Evolutionary conservation across 805 yeast genomes (phyloP), one percentile per base, ranked within the genome.

Genomic region (Henningerozyma blattae): DNA sequence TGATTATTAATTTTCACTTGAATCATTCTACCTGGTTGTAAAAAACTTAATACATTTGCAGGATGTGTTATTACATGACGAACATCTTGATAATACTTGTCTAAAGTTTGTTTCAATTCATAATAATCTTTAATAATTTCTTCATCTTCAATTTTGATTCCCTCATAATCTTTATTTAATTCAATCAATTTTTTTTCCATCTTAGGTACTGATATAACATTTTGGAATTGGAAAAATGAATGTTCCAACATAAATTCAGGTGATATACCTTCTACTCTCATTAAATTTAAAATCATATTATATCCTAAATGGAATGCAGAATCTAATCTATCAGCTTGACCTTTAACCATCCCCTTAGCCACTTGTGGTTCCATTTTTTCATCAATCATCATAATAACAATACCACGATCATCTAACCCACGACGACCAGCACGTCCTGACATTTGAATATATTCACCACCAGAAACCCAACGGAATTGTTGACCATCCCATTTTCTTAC

Each of bases 351-450:
- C 2, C 97, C 96, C 55, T 91, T 91, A 15, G 98, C 98, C 28
- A 91, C 95, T 48, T 87, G 93, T 4, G 99, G 98, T 57, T 91
- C 98, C 99, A 91, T 91, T 52, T 91, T 91, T 56, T 91, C 97
- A 56, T 91, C 97, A 56, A 91, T 86, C 99, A 91, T 91, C 91
- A 91, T 83, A 45, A 91, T 91, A 32, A 91, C 99, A 58, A 91
- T 86, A 63, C 99, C 99, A 58, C 98, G 80, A 57, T 91, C 98
- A 69, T 91, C 99, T 47, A 91, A 71, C 53, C 99, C 99, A 70
- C 98, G 83, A 68, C 98, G 87, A 48, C 99, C 99, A 16, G 99
- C 99, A 61, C 99, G 77, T 45, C 99, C 99, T 30, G 95, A 84
- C 99, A 91, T 91, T 64, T 91, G 99, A 53, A 91, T 91, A 61